A percentile compares a stretch with the other conserved stretches of the same genome.
These are phyloP conservation scores for Mycena haematopus DNA, from an alignment of 768 basidiomycete genomes.

Conservation along the genomic window DNA sequence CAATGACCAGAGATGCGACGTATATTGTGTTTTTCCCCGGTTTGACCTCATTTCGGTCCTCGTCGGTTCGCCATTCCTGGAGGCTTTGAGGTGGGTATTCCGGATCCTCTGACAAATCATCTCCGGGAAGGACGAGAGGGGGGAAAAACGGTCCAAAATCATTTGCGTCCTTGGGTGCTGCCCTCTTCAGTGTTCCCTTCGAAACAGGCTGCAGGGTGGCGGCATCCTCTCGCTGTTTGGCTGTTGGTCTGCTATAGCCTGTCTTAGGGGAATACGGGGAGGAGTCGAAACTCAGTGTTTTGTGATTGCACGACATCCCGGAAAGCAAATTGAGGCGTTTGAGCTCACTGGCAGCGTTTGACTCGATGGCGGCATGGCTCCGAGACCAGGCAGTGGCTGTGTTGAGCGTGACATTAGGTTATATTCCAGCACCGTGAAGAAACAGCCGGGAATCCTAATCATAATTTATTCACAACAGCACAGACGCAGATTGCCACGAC, in stretches of 20 bases:
- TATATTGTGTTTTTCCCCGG: conserved; percentile 37
- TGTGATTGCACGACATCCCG: conserved; percentile 23
- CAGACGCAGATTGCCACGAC: conserved; percentile 1
- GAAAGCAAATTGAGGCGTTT: neutral
- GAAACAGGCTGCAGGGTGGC: conserved; percentile 10
- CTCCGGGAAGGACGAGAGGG: conserved; percentile 41
- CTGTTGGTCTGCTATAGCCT: conserved; percentile 24
- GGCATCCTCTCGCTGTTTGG: conserved; percentile 26
- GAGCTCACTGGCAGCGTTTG: neutral
- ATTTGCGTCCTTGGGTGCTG: conserved; percentile 9
- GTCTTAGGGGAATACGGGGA: conserved; percentile 18
- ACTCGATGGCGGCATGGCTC: neutral
- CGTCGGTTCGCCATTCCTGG: conserved; percentile 36
- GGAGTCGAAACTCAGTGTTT: conserved; percentile 23
- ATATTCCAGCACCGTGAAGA: too few relatives aligned
- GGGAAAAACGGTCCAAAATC: conserved; percentile 36
- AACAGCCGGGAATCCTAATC: too few relatives aligned
- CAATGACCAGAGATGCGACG: conserved; percentile 39
- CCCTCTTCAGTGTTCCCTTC: conserved; percentile 13
- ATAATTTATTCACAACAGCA: conserved; percentile 17
- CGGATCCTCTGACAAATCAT: conserved; percentile 43
- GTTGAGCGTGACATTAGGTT: too few relatives aligned
- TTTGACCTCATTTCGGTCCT: conserved; percentile 42
- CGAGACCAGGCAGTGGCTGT: neutral
- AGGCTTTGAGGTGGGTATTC: conserved; percentile 42